Base-by-base conservation (phyloP, 306 rosid genomes). In the Dryas drummondii region DNA sequence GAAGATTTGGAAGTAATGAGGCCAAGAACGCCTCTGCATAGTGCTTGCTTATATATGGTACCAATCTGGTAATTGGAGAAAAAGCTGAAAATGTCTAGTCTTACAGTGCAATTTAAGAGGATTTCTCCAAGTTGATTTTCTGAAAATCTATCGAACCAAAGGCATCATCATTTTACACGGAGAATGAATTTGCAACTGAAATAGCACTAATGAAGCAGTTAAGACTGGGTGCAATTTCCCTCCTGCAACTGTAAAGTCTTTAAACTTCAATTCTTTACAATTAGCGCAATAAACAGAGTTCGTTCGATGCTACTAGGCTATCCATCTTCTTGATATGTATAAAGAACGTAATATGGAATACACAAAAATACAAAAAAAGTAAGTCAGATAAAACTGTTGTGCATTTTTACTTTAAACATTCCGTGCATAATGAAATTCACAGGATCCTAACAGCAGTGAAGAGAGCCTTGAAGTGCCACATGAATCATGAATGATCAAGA, bases 241-340 rank as follows among this genome's bases (percentile, higher is more conserved):
- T 1, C 15, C 6, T 52, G 17, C 67, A 76, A 71, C 65, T 59
- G 49, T 13, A 55, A 19, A 54, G 40, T 78, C 71, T 51, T 70
- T 4, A 2, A 56, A 57, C 27, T 47, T 59, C 19, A 66, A 41
- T 75, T 71, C 80, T 85, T 78, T 81, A 87, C 89, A 84, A 44
- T 59, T 54, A 22, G 55, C 79, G 70, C 73, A 44, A 66, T 66
- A 66, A 46, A 69, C 66, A 52, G 66, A 63, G 60, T 63, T 71
- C 46, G 58, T 63, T 71, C 46, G 64, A 68, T 56, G 56, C 60
- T 40, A 62, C 58, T 14, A 42, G 40, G 11, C 74, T 58, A 56
- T 49, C 51, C 27, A 64, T 52, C 82, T 57, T 45, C 45, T 73
- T 56, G 60, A 37, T 73, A 66, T 47, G 69, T 69, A 56, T 19